Percentiles rank a stretch among this genome's conserved stretches.
Evolutionary conservation across 2,329 filamentous ascomycete genomes (phyloP).

Genomic region (Rutstroemia sp.): DNA sequence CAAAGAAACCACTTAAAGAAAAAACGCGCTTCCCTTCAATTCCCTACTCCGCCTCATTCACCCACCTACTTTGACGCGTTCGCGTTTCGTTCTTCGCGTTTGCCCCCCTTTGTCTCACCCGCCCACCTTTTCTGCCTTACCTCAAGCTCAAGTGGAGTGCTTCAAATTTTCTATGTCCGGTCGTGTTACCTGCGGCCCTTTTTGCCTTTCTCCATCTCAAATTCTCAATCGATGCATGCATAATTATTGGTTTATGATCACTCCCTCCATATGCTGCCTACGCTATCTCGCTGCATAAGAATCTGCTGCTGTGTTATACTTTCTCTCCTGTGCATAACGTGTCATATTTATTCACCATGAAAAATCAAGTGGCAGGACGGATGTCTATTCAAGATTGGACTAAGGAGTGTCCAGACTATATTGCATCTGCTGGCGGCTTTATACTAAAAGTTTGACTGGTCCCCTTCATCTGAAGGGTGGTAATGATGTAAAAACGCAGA

Average conservation of each 20-base stretch:
- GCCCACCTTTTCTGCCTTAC: no score
- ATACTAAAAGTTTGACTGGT: neutral
- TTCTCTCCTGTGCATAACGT: constrained; percentile 2
- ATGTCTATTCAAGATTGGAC: neutral
- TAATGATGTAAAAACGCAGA: neutral
- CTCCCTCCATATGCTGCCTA: neutral
- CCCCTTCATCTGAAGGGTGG: neutral
- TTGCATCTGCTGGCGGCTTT: neutral
- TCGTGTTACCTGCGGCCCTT: neutral
- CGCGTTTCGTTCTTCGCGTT: no score
- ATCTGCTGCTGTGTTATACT: neutral
- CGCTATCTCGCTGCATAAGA: neutral
- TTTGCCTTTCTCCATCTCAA: neutral
- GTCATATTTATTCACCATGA: neutral
- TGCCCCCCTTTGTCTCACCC: no score
- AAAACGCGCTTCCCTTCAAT: no score
- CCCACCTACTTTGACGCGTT: no score
- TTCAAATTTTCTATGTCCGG: neutral
- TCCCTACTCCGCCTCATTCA: no score
- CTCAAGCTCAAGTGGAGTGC: no score
- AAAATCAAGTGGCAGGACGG: neutral
- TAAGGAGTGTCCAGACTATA: neutral
- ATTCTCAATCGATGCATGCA: neutral
- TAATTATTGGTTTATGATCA: neutral
- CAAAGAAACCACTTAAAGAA: no score